Evolutionary conservation across 2,329 filamentous ascomycete genomes (phyloP).

Genomic region (Aspergillus luchuensis): DNA sequence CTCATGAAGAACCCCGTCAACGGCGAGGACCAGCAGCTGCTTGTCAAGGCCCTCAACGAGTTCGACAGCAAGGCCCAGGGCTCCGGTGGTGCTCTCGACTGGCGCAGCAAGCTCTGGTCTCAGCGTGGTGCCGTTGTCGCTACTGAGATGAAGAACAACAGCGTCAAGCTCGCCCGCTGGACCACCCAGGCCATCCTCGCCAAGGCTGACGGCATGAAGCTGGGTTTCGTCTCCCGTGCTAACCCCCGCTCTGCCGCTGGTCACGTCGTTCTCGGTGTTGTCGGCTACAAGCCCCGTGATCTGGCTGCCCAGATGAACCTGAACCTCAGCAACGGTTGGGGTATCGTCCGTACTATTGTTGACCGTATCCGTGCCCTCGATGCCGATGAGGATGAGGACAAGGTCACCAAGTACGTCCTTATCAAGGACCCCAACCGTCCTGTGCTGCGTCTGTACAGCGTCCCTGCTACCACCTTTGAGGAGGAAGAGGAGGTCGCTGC

Average conservation of each 20-base stretch:
- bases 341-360: constrained; percentile 95
- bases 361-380: constrained; percentile 65
- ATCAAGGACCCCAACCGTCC: constrained; percentile 95
- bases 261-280: constrained; percentile 91
- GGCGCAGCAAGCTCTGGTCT: constrained; percentile 89
- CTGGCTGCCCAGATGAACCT: constrained; percentile 98
- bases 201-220: constrained; percentile 97
- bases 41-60: constrained; percentile 96
- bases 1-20: constrained; percentile 92
- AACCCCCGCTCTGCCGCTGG: constrained; percentile 91
- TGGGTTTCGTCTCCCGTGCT: constrained; percentile 93
- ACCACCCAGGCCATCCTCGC: constrained; percentile 95
- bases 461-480: constrained; percentile 84
- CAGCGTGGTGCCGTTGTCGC: constrained; percentile 96
- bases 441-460: constrained; percentile 88
- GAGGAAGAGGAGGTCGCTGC: constrained; percentile 73
- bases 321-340: constrained; percentile 95
- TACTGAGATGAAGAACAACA: constrained; percentile 99
- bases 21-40: constrained; percentile 87
- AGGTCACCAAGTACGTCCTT: constrained; percentile 54
- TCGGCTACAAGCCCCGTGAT: constrained; percentile 97
- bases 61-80: constrained; percentile 98
- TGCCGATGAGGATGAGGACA: constrained; percentile 45
- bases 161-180: constrained; percentile 97
- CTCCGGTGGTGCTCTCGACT: constrained; percentile 91